Conservation (phyloP, 768 basidiomycete species). For the Boletus sp. region DNA sequence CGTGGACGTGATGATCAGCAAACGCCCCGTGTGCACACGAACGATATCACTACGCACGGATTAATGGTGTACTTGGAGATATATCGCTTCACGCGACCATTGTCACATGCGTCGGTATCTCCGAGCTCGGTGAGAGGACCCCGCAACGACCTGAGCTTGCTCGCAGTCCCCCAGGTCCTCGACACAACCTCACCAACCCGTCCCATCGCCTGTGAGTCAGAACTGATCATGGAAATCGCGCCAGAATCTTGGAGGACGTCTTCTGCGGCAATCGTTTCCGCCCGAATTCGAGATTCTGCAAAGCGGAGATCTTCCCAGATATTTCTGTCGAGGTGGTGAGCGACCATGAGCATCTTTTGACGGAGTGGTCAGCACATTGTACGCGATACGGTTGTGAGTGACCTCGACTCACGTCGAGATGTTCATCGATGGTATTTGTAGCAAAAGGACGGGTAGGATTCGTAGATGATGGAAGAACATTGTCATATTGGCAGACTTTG, state of each 20-base stretch:
- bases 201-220: conserved; percentile 98
- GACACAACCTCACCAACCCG: conserved; percentile 92
- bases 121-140: conserved; percentile 74
- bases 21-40: too few relatives aligned
- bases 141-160: conserved; percentile 81
- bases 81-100: conserved; percentile 91
- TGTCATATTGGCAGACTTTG: conserved; percentile 85
- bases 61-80: conserved; percentile 97
- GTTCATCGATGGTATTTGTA: conserved; percentile 91
- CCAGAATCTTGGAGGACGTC: conserved; percentile 92
- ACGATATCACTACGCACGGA: too few relatives aligned
- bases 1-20: background rate
- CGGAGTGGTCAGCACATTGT: conserved; percentile 1
- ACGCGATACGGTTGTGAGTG: background rate
- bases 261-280: conserved; percentile 96
- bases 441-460: conserved; percentile 95
- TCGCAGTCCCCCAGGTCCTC: conserved; percentile 95
- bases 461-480: conserved; percentile 94
- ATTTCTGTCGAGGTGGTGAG: conserved; percentile 90
- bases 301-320: conserved; percentile 94
- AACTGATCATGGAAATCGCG: conserved; percentile 95
- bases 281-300: conserved; percentile 95
- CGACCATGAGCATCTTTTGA: conserved; percentile 97
- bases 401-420: conserved; percentile 76
- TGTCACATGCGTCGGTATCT: conserved; percentile 48